These are phyloP conservation scores for Cunninghamia lanceolata DNA, from an alignment of 75 land plant species.

Conservation along the genomic window DNA sequence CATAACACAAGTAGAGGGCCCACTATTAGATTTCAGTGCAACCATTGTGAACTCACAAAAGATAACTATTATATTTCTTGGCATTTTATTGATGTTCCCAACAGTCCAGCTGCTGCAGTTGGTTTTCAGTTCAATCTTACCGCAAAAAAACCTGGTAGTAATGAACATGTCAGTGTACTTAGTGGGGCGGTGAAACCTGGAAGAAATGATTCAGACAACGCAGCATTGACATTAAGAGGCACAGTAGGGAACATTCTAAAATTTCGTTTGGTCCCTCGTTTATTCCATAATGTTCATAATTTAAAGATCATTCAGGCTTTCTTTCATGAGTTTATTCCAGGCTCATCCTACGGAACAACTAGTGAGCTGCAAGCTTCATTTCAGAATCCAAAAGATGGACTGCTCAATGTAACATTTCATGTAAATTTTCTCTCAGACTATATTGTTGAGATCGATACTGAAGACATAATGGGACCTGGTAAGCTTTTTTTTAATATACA, in stretches of 20 bases:
- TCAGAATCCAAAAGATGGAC: slow-evolving; percentile 45
- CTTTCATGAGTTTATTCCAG: slow-evolving; percentile 61
- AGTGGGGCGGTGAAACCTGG: slow-evolving; percentile 39
- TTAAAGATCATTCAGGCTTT: slow-evolving; percentile 66
- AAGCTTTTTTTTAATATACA: slow-evolving; percentile 3
- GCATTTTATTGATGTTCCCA: slow-evolving; percentile 78
- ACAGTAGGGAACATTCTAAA: slow-evolving; percentile 36
- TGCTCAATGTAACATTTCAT: slow-evolving; percentile 52
- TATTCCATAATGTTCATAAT: slow-evolving; percentile 37
- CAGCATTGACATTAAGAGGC: slow-evolving; percentile 59
- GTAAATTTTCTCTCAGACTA: slow-evolving; percentile 56
- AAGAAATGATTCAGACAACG: slow-evolving; percentile 14
- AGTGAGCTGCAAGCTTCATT: slow-evolving; percentile 46
- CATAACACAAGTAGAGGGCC: slow-evolving; percentile 61
- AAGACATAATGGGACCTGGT: slow-evolving; percentile 55
- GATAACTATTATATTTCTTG: slow-evolving; percentile 53
- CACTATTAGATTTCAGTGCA: slow-evolving; percentile 46
- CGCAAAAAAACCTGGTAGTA: slow-evolving; percentile 29
- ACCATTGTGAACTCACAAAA: slow-evolving; percentile 28
- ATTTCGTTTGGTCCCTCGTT: slow-evolving; percentile 54
- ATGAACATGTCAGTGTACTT: slow-evolving; percentile 51
- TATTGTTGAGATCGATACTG: slow-evolving; percentile 51
- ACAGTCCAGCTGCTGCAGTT: slow-evolving; percentile 65
- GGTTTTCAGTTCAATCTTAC: slow-evolving; percentile 66
- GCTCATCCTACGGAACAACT: slow-evolving; percentile 32